These are phyloP conservation scores for Grigorovia humatica DNA, from an alignment of 805 yeast genomes.

Conservation along the genomic window DNA sequence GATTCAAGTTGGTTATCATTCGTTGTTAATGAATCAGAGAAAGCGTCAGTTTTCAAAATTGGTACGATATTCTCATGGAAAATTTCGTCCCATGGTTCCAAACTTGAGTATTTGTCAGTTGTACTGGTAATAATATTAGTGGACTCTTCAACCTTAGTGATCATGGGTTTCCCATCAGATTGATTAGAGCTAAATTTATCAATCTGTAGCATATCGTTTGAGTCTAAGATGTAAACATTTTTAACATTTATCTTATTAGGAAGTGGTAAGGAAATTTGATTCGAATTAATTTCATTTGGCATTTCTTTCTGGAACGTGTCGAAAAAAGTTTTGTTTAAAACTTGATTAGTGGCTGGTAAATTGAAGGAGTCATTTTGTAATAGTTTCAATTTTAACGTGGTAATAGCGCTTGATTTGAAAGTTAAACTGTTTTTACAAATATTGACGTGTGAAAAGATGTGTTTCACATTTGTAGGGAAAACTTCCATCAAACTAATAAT, in stretches of 20 bases:
- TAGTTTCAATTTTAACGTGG: constrained; percentile 47
- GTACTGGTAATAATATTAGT: neutral
- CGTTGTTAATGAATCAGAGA: constrained; percentile 12
- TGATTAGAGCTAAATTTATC: constrained; percentile 14
- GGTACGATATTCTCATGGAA: constrained; percentile 23
- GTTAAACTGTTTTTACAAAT: constrained; percentile 53
- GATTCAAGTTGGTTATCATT: constrained; percentile 6
- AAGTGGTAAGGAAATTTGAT: neutral
- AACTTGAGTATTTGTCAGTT: neutral
- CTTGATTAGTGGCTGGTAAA: constrained; percentile 28
- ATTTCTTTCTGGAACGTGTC: constrained; percentile 21
- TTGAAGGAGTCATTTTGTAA: constrained; percentile 35
- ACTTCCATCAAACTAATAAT: constrained; percentile 42
- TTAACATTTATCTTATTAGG: constrained; percentile 10
- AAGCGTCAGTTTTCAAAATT: constrained; percentile 3
- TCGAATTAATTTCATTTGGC: constrained; percentile 11
- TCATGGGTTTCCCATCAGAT: constrained; percentile 5
- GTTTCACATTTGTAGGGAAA: constrained; percentile 42
- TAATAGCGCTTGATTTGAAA: constrained; percentile 44
- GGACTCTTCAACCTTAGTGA: neutral
- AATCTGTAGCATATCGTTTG: constrained; percentile 10
- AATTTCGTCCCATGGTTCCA: constrained; percentile 19
- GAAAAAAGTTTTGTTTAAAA: constrained; percentile 24
- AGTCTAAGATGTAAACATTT: constrained; percentile 20
- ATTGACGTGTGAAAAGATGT: constrained; percentile 63